phyloP scores from a whole-genome alignment of 1,139 yeast genomes.

The Candida glucosophila region DNA sequence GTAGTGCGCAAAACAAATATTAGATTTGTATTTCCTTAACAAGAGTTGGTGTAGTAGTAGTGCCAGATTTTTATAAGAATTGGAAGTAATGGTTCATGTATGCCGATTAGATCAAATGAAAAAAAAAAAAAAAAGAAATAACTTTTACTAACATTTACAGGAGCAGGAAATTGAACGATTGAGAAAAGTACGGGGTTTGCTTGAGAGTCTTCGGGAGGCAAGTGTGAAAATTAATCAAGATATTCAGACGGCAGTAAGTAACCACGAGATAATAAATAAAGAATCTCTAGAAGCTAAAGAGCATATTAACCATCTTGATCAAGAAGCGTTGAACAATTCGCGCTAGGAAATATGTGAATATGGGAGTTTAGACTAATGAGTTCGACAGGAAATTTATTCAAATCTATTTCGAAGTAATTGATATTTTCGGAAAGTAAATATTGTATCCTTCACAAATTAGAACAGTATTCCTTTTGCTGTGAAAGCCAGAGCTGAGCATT shows the following conservation, averaged over 20 bases:
- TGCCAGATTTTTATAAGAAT: no score
- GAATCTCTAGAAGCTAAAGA: constrained; percentile 2
- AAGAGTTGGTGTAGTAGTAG: no score
- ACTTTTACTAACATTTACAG: no score
- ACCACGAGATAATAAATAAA: constrained; percentile 2
- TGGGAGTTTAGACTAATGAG: no score
- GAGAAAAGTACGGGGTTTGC: constrained; percentile 19
- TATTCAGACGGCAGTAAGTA: constrained; percentile 10
- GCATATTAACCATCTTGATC: constrained; percentile 1
- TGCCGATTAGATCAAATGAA: no score
- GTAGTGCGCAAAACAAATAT: no score
- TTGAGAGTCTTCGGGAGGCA: constrained; percentile 21
- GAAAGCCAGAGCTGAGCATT: constrained; percentile 5
- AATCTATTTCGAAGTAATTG: not conserved
- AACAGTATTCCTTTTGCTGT: constrained; percentile 8
- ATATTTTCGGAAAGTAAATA: constrained; percentile 30
- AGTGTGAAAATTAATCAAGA: constrained; percentile 19
- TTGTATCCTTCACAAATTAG: constrained; percentile 22
- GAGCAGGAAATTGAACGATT: constrained; percentile 12
- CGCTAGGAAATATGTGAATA: no score
- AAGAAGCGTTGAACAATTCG: no score
- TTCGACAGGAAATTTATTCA: not conserved
- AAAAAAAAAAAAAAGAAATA: no score
- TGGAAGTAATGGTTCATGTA: no score
- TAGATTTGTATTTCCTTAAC: no score